These are phyloP conservation scores for Nyssa sinensis DNA, from an alignment of 148 eudicot genomes.

Conservation along the genomic window DNA sequence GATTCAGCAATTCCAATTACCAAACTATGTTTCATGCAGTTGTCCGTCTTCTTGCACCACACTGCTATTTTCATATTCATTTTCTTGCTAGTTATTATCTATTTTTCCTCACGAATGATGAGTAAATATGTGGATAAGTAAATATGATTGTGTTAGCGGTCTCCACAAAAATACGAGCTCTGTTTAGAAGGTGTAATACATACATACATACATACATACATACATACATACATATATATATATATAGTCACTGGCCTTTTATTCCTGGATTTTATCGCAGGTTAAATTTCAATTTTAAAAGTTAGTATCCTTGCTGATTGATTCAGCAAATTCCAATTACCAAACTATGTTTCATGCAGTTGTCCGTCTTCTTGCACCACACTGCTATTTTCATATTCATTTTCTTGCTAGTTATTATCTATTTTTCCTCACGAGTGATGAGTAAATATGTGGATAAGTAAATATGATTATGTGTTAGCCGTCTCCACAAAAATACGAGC, in stretches of 20 bases:
- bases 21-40: neutral
- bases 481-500: neutral
- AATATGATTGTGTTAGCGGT: neutral
- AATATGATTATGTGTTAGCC: neutral
- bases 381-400: neutral
- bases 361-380: neutral
- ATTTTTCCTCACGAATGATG: no score
- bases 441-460: no score
- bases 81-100: neutral
- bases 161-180: neutral
- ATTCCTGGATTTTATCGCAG: constrained; percentile 4
- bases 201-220: no score
- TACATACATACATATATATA: no score
- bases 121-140: no score
- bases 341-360: neutral
- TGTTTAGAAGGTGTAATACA: neutral
- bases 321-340: neutral
- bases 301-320: neutral
- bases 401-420: neutral
- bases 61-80: neutral
- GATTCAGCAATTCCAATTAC: neutral
- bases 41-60: neutral
- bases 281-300: neutral
- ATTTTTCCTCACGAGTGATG: no score
- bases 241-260: no score